Evolutionary conservation across 257 asterid species (phyloP).

Genomic region (Solanum virginianum): DNA sequence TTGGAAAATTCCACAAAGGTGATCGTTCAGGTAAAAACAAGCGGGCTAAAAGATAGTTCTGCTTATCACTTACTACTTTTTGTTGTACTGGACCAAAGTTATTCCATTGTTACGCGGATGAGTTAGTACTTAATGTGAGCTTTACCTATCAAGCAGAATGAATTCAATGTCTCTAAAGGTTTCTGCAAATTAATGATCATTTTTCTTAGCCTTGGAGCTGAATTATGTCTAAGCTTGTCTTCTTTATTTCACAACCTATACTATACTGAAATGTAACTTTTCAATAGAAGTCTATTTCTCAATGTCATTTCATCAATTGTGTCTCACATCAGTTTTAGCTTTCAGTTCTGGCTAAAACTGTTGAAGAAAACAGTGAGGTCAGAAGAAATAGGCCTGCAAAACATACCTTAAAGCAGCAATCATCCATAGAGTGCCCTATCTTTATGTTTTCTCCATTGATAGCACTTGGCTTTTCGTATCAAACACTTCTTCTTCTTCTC

Average conservation of each 20-base stretch:
- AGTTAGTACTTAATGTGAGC: background rate
- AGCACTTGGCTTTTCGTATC: too few relatives aligned
- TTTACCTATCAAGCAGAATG: background rate
- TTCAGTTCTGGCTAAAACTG: too few relatives aligned
- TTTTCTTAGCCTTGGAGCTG: background rate
- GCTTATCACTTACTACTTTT: background rate
- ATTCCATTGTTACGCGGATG: background rate
- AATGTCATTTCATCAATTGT: background rate
- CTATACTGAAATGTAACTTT: background rate
- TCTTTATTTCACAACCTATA: background rate
- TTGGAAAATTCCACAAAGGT: conserved; percentile 27
- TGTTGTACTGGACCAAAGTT: background rate
- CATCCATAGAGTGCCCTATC: too few relatives aligned
- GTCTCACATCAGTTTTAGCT: background rate
- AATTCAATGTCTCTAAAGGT: background rate
- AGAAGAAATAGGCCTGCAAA: too few relatives aligned
- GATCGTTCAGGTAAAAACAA: conserved; percentile 24
- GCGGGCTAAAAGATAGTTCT: background rate
- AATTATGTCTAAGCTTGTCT: background rate
- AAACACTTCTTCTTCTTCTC: too few relatives aligned
- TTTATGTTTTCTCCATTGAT: too few relatives aligned
- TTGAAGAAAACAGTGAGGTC: too few relatives aligned
- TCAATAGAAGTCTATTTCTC: background rate
- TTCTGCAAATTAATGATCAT: background rate
- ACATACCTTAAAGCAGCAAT: too few relatives aligned